These are phyloP conservation scores for Pichia norvegensis DNA, from an alignment of 1,139 yeast species.

Conservation along the genomic window DNA sequence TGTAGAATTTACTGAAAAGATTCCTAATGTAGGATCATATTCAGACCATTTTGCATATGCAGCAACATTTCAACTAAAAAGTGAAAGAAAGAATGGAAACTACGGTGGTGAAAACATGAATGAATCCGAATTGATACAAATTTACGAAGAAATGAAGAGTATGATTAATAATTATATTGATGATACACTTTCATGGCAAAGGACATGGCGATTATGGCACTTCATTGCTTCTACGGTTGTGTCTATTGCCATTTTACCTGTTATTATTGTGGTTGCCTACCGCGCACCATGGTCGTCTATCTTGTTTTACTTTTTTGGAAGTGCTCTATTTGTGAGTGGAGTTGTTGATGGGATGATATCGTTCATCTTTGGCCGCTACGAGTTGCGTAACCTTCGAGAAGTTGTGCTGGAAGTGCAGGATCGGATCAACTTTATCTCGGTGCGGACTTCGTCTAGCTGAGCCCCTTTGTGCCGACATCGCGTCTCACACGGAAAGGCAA, in stretches of 20 bases:
- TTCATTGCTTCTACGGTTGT: slow-evolving; percentile 48
- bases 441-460: background rate
- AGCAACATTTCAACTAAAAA: slow-evolving; percentile 37
- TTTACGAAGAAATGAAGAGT: slow-evolving; percentile 49
- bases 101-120: background rate
- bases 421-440: slow-evolving; percentile 14
- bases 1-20: slow-evolving; percentile 64
- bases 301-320: slow-evolving; percentile 45
- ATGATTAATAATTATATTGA: slow-evolving; percentile 48
- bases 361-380: slow-evolving; percentile 69
- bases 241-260: slow-evolving; percentile 46
- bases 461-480: no score
- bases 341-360: slow-evolving; percentile 72
- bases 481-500: no score
- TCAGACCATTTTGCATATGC: slow-evolving; percentile 93
- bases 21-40: slow-evolving; percentile 59
- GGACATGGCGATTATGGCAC: slow-evolving; percentile 57
- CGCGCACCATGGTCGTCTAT: slow-evolving; percentile 53
- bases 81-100: background rate
- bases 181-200: slow-evolving; percentile 51
- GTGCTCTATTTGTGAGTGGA: slow-evolving; percentile 56
- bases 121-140: slow-evolving; percentile 18
- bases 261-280: slow-evolving; percentile 53
- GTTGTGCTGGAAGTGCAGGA: slow-evolving; percentile 54
- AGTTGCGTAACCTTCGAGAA: slow-evolving; percentile 68